These are phyloP conservation scores for Royoungia palumana DNA, from an alignment of 768 basidiomycete genomes.

Conservation along the genomic window DNA sequence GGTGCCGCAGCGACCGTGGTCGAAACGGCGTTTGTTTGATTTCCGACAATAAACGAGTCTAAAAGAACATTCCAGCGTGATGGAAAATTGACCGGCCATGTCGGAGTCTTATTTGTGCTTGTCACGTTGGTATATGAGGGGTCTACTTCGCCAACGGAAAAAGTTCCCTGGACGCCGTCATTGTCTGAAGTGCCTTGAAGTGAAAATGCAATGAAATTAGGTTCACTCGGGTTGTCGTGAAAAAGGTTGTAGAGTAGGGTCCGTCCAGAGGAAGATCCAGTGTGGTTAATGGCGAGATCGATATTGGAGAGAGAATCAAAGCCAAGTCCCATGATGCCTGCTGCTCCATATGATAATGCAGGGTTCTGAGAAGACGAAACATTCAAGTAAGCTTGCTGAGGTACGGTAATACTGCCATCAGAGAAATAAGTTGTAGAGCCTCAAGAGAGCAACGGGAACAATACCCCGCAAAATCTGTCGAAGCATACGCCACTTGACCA, in stretches of 20 bases:
- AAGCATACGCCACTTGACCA: slow-evolving; percentile 60
- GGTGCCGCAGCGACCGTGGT: slow-evolving; percentile 58
- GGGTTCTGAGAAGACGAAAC: slow-evolving; percentile 65
- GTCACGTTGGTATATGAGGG: slow-evolving; percentile 57
- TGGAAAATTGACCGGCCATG: slow-evolving; percentile 66
- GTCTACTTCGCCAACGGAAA: slow-evolving; percentile 74
- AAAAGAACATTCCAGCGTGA: slow-evolving; percentile 74
- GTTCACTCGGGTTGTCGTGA: slow-evolving; percentile 58
- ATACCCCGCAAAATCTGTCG: slow-evolving; percentile 70
- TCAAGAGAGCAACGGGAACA: slow-evolving; percentile 14
- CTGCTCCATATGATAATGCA: slow-evolving; percentile 64
- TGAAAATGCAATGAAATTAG: slow-evolving; percentile 79
- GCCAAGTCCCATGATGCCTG: slow-evolving; percentile 73
- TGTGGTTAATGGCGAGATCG: slow-evolving; percentile 55
- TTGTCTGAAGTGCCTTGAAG: slow-evolving; percentile 57
- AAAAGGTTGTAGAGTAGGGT: slow-evolving; percentile 78
- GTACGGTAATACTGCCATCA: slow-evolving; percentile 51
- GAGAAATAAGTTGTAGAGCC: slow-evolving; percentile 7
- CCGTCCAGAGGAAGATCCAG: slow-evolving; percentile 58
- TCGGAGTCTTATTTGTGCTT: slow-evolving; percentile 59
- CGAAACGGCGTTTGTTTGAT: slow-evolving; percentile 47
- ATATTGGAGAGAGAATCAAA: slow-evolving; percentile 75
- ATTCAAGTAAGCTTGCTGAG: slow-evolving; percentile 72
- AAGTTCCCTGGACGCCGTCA: slow-evolving; percentile 60
- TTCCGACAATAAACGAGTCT: slow-evolving; percentile 65